Percentiles rank a stretch among this genome's conserved stretches.
phyloP scores from a whole-genome alignment of 305 asterid genomes.

The Plantago coronopus region DNA sequence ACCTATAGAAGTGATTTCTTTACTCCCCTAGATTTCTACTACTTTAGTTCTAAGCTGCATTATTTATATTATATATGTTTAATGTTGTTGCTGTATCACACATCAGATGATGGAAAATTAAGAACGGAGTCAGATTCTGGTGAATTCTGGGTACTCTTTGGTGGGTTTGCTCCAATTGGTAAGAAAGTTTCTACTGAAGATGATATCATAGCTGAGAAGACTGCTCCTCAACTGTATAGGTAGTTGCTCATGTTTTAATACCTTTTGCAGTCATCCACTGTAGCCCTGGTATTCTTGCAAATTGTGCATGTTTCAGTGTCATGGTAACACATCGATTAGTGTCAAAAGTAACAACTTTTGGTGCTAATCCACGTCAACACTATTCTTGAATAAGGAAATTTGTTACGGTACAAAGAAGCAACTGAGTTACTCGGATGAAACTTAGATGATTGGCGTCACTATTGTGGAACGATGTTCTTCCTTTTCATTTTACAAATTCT shows the following conservation, averaged over 20 bases:
- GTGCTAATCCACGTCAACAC: not conserved
- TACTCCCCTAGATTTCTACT: not conserved
- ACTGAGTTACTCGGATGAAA: not conserved
- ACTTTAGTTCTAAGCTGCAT: not conserved
- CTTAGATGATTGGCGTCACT: too few species aligned
- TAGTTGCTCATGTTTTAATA: slow-evolving; percentile 17
- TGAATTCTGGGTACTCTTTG: slow-evolving; percentile 72
- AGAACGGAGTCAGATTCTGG: slow-evolving; percentile 75
- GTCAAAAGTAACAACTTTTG: not conserved
- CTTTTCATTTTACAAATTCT: not conserved
- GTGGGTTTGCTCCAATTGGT: slow-evolving; percentile 75
- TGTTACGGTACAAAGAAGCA: not conserved
- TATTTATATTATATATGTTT: not conserved
- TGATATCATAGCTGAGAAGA: slow-evolving; percentile 51
- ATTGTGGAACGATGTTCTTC: too few species aligned
- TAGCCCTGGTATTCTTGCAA: slow-evolving; percentile 9
- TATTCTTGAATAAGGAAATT: not conserved
- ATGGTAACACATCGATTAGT: slow-evolving; percentile 4
- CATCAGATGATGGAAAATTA: slow-evolving; percentile 67
- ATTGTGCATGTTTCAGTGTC: slow-evolving; percentile 2
- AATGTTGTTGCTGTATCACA: slow-evolving; percentile 15
- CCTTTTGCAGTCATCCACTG: slow-evolving; percentile 8
- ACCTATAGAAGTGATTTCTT: not conserved
- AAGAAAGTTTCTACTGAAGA: slow-evolving; percentile 53
- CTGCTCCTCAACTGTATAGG: slow-evolving; percentile 54